These are phyloP conservation scores for Pseudogymnoascus sp. DNA, from an alignment of 2,329 filamentous ascomycete species.

Conservation along the genomic window DNA sequence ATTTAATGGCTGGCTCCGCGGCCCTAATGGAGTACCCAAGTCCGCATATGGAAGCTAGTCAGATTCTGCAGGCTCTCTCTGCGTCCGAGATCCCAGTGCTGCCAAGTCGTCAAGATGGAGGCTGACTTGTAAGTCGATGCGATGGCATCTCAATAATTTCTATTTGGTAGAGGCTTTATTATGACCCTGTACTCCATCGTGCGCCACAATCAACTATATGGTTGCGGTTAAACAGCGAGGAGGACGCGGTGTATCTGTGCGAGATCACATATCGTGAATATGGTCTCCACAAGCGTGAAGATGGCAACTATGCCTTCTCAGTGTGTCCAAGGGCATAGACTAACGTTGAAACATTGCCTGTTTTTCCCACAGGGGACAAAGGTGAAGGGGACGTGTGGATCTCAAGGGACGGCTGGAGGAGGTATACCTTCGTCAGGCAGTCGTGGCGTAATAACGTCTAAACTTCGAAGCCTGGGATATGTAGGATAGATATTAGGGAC, in stretches of 20 bases:
- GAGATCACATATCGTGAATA: too few relatives aligned
- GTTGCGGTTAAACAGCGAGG: not conserved
- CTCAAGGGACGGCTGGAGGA: not conserved
- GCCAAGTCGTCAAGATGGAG: not conserved
- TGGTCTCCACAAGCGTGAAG: not conserved
- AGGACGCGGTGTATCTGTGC: not conserved
- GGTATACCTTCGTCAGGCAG: not conserved
- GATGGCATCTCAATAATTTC: not conserved
- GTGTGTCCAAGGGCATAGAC: not conserved
- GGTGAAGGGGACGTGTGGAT: not conserved
- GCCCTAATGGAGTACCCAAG: not conserved
- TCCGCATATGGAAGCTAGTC: slow-evolving; percentile 24
- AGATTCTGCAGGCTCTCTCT: slow-evolving; percentile 28
- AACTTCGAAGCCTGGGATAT: not conserved
- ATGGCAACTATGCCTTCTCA: not conserved
- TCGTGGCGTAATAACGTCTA: not conserved
- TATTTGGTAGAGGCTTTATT: not conserved
- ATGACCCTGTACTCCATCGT: not conserved
- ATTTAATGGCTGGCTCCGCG: slow-evolving; percentile 14
- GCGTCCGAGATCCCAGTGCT: slow-evolving; percentile 11
- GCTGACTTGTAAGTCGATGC: not conserved
- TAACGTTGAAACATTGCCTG: not conserved
- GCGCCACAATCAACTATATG: not conserved
- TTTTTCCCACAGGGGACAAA: not conserved
- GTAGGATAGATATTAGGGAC: not conserved